Evolutionary conservation across 345 rosid genomes (phyloP).

Genomic region (Tarenaya hassleriana): DNA sequence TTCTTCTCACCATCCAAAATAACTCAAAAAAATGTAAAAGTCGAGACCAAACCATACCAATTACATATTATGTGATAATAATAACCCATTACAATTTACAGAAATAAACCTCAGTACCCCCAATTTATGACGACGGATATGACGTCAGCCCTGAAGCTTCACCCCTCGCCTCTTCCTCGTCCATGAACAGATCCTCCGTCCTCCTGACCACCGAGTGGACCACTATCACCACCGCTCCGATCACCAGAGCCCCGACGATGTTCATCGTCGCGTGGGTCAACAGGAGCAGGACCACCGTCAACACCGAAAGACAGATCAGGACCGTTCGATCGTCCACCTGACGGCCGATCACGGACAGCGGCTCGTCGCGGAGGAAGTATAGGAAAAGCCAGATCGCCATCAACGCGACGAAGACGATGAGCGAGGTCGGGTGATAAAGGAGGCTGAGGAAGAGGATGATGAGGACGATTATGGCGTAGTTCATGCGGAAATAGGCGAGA

Average conservation of each 20-base stretch:
- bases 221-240: slow-evolving; percentile 45
- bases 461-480: slow-evolving; percentile 56
- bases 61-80: too few species aligned
- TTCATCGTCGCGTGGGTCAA: slow-evolving; percentile 57
- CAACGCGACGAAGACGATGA: slow-evolving; percentile 62
- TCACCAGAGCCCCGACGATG: slow-evolving; percentile 44
- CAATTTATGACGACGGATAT: slow-evolving; percentile 26
- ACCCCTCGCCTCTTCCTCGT: slow-evolving; percentile 48
- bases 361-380: slow-evolving; percentile 76
- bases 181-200: slow-evolving; percentile 52
- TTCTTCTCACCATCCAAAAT: too few species aligned
- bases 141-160: slow-evolving; percentile 30
- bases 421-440: slow-evolving; percentile 61
- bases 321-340: slow-evolving; percentile 59
- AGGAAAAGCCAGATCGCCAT: slow-evolving; percentile 58
- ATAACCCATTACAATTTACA: too few species aligned
- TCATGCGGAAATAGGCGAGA: slow-evolving; percentile 47
- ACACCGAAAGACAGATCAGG: slow-evolving; percentile 37
- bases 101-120: too few species aligned
- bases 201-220: slow-evolving; percentile 60
- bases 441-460: slow-evolving; percentile 54
- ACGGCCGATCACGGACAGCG: slow-evolving; percentile 42
- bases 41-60: too few species aligned
- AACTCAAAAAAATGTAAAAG: too few species aligned
- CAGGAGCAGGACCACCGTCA: slow-evolving; percentile 56